These are phyloP conservation scores for Akebia trifoliata DNA, from an alignment of 164 flowering plant species.

Conservation along the genomic window DNA sequence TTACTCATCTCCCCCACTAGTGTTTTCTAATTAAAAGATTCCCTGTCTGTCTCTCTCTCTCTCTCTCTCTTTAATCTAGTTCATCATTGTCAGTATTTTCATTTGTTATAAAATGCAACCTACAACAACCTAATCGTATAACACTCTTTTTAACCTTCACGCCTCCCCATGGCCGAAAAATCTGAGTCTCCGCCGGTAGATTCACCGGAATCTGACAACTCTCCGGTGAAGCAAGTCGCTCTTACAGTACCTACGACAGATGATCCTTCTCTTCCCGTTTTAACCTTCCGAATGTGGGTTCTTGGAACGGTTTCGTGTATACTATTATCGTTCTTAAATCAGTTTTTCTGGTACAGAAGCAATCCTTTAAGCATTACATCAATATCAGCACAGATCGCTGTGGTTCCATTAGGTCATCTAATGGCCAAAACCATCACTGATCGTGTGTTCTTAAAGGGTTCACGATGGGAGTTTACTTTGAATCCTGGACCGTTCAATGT, in stretches of 20 bases:
- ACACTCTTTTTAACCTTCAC: not conserved
- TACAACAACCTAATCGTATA: no score
- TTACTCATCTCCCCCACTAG: no score
- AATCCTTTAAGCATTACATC: slow-evolving; percentile 69
- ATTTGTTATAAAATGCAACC: no score
- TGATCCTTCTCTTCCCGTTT: slow-evolving; percentile 65
- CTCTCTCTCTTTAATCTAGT: no score
- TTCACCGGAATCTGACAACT: slow-evolving; percentile 27
- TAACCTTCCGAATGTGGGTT: slow-evolving; percentile 87
- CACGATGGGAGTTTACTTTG: slow-evolving; percentile 55
- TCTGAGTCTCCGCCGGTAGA: not conserved
- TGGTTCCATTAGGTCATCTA: slow-evolving; percentile 80
- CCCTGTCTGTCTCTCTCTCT: no score
- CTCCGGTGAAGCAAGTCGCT: slow-evolving; percentile 66
- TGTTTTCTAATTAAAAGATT: no score
- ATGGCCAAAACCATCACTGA: slow-evolving; percentile 62
- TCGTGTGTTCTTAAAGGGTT: slow-evolving; percentile 53
- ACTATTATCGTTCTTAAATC: slow-evolving; percentile 74
- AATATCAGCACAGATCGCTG: slow-evolving; percentile 86
- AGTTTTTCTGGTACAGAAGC: slow-evolving; percentile 86
- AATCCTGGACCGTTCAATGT: slow-evolving; percentile 92
- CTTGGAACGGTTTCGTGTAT: slow-evolving; percentile 60
- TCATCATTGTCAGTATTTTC: no score
- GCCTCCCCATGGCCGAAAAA: not conserved
- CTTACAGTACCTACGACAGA: slow-evolving; percentile 74